These are phyloP conservation scores for Letharia lupina DNA, from an alignment of 495 filamentous ascomycete genomes.

Conservation along the genomic window DNA sequence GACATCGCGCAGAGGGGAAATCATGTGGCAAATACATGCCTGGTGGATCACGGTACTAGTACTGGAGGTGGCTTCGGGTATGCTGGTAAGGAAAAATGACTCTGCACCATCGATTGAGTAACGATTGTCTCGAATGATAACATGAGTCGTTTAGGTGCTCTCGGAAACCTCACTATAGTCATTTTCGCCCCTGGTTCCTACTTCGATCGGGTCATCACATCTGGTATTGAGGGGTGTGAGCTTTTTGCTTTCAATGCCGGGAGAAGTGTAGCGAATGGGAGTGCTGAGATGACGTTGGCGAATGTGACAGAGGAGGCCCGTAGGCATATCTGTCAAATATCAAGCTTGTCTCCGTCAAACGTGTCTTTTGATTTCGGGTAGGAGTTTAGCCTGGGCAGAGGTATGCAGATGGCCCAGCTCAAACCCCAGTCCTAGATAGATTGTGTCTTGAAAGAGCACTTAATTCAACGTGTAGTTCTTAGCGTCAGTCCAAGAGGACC, in stretches of 20 bases:
- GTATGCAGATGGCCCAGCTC: neutral
- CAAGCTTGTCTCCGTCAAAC: neutral
- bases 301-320: neutral
- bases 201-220: neutral
- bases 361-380: neutral
- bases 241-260: neutral
- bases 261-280: neutral
- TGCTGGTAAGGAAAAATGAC: neutral
- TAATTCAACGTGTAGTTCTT: neutral
- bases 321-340: neutral
- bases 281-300: neutral
- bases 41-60: neutral
- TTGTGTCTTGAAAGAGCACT: neutral
- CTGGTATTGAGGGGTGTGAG: neutral
- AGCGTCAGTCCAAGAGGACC: neutral
- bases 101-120: neutral
- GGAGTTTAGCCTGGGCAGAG: neutral
- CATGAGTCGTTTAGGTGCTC: neutral
- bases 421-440: neutral
- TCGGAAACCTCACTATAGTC: neutral
- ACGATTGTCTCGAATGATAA: neutral
- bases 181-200: neutral
- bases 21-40: neutral
- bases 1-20: neutral
- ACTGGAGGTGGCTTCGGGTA: neutral